A percentile compares a stretch with the other conserved stretches of the same genome.
Conservation (phyloP, 2,329 filamentous ascomycete species). For the Sclerotinia sclerotiorum region DNA sequence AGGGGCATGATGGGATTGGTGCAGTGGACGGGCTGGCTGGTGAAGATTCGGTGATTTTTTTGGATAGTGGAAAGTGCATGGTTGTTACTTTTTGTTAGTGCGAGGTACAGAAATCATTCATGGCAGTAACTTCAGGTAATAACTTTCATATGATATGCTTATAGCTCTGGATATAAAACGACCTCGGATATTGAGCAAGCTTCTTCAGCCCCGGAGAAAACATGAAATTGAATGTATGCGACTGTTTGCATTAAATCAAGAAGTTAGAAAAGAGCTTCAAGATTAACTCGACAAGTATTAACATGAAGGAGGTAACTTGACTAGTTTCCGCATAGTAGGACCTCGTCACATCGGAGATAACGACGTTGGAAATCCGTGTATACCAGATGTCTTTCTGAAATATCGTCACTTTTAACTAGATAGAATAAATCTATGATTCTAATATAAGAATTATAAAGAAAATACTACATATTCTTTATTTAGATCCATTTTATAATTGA, state of each 20-base stretch:
- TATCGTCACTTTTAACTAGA: no score
- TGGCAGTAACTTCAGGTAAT: conserved; percentile 7
- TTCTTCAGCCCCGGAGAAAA: neutral
- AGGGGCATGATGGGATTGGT: neutral
- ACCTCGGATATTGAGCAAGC: conserved; percentile 1
- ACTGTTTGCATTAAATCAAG: neutral
- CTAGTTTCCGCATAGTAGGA: neutral
- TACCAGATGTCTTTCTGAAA: no score
- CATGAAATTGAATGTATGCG: neutral
- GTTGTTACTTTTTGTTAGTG: neutral
- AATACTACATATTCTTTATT: no score
- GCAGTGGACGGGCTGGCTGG: conserved; percentile 1
- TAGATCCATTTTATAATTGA: no score
- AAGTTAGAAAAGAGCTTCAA: neutral
- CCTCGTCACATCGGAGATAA: no score
- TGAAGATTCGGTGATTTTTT: neutral
- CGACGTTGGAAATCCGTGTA: no score
- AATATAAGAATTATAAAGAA: no score
- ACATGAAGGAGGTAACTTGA: no score
- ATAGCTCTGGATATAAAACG: neutral
- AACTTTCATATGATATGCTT: conserved; percentile 5
- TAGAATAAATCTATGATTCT: no score
- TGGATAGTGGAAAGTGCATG: neutral
- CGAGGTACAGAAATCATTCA: neutral
- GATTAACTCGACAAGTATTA: neutral